Percentiles rank a stretch among this genome's conserved stretches.
Evolutionary conservation across 2,329 filamentous ascomycete species (phyloP).

Genomic region (Aspergillus quadrilineatus): DNA sequence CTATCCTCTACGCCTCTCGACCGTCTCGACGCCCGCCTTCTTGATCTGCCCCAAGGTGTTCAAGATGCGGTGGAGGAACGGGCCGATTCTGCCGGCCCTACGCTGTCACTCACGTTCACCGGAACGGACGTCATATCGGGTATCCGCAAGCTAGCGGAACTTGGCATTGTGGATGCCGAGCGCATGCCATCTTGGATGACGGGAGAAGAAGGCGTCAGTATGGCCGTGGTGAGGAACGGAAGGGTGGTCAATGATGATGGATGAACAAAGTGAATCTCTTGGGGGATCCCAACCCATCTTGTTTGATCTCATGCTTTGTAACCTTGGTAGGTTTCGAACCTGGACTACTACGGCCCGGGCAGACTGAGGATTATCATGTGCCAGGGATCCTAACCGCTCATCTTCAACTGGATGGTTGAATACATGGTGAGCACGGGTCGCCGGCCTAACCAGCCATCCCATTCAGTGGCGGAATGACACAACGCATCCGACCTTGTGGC

Average conservation of each 20-base stretch:
- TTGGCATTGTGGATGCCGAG: conserved; percentile 68
- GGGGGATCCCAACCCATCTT: too few species aligned
- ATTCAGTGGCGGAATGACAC: too few species aligned
- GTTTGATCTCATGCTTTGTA: too few species aligned
- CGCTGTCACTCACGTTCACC: conserved; percentile 61
- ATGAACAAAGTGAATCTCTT: conserved; percentile 5
- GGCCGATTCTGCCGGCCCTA: conserved; percentile 18
- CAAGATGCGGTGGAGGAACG: conserved; percentile 17
- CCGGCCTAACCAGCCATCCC: too few species aligned
- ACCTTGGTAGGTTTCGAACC: too few species aligned
- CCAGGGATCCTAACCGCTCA: too few species aligned
- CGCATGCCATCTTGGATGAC: conserved; percentile 90
- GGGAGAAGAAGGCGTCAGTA: conserved; percentile 77
- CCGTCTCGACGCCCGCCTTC: conserved; percentile 51
- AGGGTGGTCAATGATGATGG: conserved; percentile 24
- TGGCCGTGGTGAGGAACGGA: conserved; percentile 67
- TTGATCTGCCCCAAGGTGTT: conserved; percentile 37
- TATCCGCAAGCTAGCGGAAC: conserved; percentile 72
- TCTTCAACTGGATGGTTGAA: too few species aligned
- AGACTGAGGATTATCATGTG: too few species aligned
- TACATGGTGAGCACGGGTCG: too few species aligned
- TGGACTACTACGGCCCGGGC: too few species aligned
- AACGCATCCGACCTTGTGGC: too few species aligned
- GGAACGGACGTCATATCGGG: conserved; percentile 80
- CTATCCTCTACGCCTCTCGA: conserved; percentile 41